Evolutionary conservation across 768 basidiomycete genomes (phyloP).

Genomic region (Tephrocybe sp.): DNA sequence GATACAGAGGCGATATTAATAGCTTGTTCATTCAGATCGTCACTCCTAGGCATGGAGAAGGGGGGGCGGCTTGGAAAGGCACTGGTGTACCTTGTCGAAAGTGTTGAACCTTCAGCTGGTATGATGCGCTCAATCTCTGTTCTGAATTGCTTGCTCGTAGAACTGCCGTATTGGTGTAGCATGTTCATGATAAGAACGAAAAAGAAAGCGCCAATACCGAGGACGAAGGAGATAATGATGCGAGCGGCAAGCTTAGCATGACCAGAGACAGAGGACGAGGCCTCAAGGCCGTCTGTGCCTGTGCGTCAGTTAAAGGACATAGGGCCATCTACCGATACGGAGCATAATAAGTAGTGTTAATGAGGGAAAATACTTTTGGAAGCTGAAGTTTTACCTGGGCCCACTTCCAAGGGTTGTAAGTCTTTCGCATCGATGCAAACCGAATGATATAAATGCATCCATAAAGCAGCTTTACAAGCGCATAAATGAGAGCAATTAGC

Average conservation of each 20-base stretch:
- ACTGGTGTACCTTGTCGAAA: too few relatives aligned
- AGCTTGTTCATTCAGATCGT: too few relatives aligned
- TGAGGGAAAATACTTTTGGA: background rate
- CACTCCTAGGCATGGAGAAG: too few relatives aligned
- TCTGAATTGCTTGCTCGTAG: conserved; percentile 28
- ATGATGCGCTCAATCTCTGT: background rate
- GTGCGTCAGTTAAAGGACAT: conserved; percentile 71
- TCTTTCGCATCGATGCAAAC: conserved; percentile 59
- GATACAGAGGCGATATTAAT: too few relatives aligned
- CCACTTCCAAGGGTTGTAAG: conserved; percentile 59
- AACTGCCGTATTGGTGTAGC: conserved; percentile 48
- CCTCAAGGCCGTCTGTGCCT: conserved; percentile 42
- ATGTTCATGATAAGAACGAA: conserved; percentile 50
- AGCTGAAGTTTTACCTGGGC: conserved; percentile 40
- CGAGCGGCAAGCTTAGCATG: conserved; percentile 48
- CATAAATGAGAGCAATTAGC: conserved; percentile 50
- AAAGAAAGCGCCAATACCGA: conserved; percentile 46
- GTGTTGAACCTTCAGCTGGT: background rate
- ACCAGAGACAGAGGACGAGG: conserved; percentile 32
- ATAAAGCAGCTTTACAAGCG: conserved; percentile 57
- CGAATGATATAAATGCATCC: conserved; percentile 60
- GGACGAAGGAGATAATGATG: conserved; percentile 47
- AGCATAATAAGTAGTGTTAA: background rate
- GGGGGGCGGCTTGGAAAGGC: too few relatives aligned
- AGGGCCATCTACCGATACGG: conserved; percentile 48